Evolutionary conservation across 148 eudicot species (phyloP), one percentile per base, ranked within the genome.

Genomic region (Agrostemma githago): DNA sequence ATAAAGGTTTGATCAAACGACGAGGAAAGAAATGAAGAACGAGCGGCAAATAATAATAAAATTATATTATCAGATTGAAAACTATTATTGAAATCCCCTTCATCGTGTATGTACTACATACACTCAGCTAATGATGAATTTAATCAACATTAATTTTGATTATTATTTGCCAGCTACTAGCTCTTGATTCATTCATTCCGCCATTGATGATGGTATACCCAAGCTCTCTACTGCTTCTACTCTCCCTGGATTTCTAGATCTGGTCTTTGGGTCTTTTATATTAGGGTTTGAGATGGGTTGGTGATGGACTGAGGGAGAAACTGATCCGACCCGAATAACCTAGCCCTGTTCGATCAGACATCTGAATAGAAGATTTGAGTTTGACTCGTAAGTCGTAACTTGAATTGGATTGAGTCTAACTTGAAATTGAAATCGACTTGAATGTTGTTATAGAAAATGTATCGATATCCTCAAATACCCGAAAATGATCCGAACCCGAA

Each of bases 1-100:
- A n/a, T n/a, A n/a, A n/a, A n/a, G n/a, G n/a, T n/a, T n/a, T 3
- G 72, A 71, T 15, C 58, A 66, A 42, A 10, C 43, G 53, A 40
- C 53, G 62, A 66, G 73, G 51, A 15, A 26, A n/a, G n/a, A 3
- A 61, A 58, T 21, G 14, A 19, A 15, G 67, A 64, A 72, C 71
- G 79, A 80, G 72, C 76, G 72, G 65, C 80, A 60, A 72, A 77
- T 21, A 43, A n/a, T 67, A 19, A 41, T 11, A 16, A 59, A 21
- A 2, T 8, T 42, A 75, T 12, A 64, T 79, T 12, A 64, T 79
- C 82, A 74, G 82, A 79, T 79, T 79, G 82, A 79, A 79, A 79
- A 79, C 82, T 79, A 74, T 48, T 2, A 3, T 9, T 26, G 16
- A 4, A 9, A 44, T 34, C 21, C 6, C 58, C 77, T 37, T 79